phyloP scores from a whole-genome alignment of 2,329 filamentous ascomycete species.

The Apiospora kogelbergensis region DNA sequence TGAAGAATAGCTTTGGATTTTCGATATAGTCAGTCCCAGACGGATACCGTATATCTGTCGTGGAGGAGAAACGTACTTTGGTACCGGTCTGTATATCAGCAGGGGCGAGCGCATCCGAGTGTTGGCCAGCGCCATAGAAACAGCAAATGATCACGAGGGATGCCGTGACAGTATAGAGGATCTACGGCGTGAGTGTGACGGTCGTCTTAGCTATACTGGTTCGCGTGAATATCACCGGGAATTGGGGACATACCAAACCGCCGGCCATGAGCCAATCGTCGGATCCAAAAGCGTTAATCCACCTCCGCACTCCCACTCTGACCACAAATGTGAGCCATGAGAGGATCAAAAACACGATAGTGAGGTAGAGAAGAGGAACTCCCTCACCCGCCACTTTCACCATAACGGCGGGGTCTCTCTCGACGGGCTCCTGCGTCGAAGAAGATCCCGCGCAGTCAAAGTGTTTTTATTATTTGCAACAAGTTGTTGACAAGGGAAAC shows the following conservation, averaged over 20 bases:
- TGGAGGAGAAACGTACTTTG: conserved; percentile 18
- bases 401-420: conserved; percentile 18
- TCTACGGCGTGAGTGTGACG: conserved; percentile 11
- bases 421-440: background rate
- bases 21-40: background rate
- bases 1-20: conserved; percentile 33
- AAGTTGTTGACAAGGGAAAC: background rate
- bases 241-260: conserved; percentile 22
- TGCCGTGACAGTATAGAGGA: conserved; percentile 26
- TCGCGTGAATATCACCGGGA: too few relatives aligned
- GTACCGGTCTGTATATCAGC: conserved; percentile 20
- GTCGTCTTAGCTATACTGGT: background rate
- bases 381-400: conserved; percentile 23
- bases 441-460: background rate
- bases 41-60: background rate
- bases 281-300: conserved; percentile 25
- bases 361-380: conserved; percentile 23
- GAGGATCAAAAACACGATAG: conserved; percentile 23
- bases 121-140: conserved; percentile 29
- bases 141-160: conserved; percentile 27
- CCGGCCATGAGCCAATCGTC: conserved; percentile 27
- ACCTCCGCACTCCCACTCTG: conserved; percentile 23
- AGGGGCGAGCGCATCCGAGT: conserved; percentile 15
- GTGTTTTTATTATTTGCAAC: background rate
- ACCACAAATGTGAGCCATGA: conserved; percentile 23